Percentiles rank a stretch among this genome's conserved stretches.
Conservation (phyloP, 75 land plant genomes). For the Isoetes taiwanensis region DNA sequence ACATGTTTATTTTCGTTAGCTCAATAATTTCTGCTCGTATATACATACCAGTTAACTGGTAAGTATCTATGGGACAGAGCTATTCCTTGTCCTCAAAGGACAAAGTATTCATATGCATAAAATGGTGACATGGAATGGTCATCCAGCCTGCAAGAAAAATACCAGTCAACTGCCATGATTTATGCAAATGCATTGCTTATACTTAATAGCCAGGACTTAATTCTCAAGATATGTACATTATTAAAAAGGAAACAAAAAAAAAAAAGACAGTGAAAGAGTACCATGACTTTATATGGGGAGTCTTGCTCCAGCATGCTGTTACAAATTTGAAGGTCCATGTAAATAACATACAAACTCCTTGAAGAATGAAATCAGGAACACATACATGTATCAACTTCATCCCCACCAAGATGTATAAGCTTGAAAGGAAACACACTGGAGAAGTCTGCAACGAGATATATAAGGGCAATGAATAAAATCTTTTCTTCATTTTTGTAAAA, state of each 20-base stretch:
- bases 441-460: constrained; percentile 45
- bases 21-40: too few relatives aligned
- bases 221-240: too few relatives aligned
- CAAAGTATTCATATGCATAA: constrained; percentile 78
- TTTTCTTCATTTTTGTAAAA: background rate
- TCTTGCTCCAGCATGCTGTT: constrained; percentile 53
- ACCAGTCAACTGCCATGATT: too few relatives aligned
- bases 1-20: too few relatives aligned
- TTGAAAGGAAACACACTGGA: constrained; percentile 72
- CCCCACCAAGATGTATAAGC: constrained; percentile 90
- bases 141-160: constrained; percentile 47
- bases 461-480: background rate
- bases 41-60: constrained; percentile 90
- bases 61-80: constrained; percentile 50
- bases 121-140: constrained; percentile 49
- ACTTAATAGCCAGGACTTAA: too few relatives aligned
- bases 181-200: too few relatives aligned
- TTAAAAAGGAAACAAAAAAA: too few relatives aligned
- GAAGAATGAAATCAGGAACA: background rate
- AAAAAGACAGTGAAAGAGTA: too few relatives aligned
- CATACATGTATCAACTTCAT: constrained; percentile 91
- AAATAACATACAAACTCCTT: too few relatives aligned
- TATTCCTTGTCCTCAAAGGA: constrained; percentile 63
- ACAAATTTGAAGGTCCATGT: too few relatives aligned
- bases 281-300: constrained; percentile 55